Base-by-base conservation (phyloP, 2,329 filamentous ascomycete species). In the Phialocephala sp. region DNA sequence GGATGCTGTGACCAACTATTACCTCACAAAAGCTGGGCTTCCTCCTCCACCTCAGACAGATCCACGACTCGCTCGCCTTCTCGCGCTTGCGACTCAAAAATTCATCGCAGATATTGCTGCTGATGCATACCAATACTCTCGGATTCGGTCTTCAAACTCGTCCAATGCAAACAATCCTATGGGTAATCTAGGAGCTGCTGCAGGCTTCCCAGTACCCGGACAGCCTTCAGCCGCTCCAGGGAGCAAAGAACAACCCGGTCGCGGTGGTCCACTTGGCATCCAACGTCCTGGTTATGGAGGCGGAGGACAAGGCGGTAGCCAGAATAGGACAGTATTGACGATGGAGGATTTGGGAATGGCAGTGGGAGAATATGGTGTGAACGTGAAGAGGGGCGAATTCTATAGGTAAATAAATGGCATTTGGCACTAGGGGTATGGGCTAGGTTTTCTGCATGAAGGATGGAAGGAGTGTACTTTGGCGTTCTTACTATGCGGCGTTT, bases 311-410 rank as follows among this genome's bases (percentile, higher is more conserved):
- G 93, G 94, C 35, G 92, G 92, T 1, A 91, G 89, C 63, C 92
- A 96, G 81, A 97, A 96, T 69, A 86, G 93, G 69, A 97, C 95
- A 20, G 94, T 99, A 63, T 83, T 99, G 68, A 98, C 95, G 0
- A 98, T 99, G 95, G 95, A 99, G 80, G 95, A 99, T 78, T 79
- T 99, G 73, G 95, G 95, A 18, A 98, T 98, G 93, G 95, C 95
- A 0, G 94, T 98, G 36, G 92, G 92, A 37, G 95, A 99, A 83
- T 99, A 98, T 77, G 95, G 95, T 1, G 93, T 99, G 60, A 99
- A 97, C 77, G 91, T 98, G 61, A 98, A 97, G 87, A 86, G 95
- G 70, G 94, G 94, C 76, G 95, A 99, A 81, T 99, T 98, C 77
- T 99, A 99, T 79, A 86, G 94, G 74, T 97, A 72, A 78, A 57